Percentiles rank a stretch among this genome's conserved stretches.
Evolutionary conservation across 2,329 filamentous ascomycete species (phyloP).

Genomic region (Diaporthe vexans): DNA sequence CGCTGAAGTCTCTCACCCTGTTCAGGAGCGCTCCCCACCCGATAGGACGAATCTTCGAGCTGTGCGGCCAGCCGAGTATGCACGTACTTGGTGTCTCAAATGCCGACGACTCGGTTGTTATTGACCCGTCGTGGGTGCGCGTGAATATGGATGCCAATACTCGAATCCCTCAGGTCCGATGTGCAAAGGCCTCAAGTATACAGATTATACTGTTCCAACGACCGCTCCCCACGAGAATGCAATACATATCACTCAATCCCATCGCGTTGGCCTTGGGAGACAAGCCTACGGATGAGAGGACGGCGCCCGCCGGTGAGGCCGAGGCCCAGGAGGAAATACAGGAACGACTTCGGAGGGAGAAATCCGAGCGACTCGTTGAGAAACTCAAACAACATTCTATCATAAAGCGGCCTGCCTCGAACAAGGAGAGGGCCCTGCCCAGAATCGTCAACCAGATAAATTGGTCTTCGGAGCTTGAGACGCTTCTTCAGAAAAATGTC

Average conservation of each 20-base stretch:
- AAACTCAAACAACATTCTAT: slow-evolving; percentile 93
- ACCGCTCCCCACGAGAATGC: slow-evolving; percentile 89
- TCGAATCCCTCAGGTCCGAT: slow-evolving; percentile 79
- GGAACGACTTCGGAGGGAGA: slow-evolving; percentile 69
- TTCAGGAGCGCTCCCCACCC: slow-evolving; percentile 87
- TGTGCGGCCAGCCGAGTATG: slow-evolving; percentile 87
- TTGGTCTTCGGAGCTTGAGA: slow-evolving; percentile 91
- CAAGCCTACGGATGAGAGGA: slow-evolving; percentile 63
- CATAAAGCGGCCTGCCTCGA: slow-evolving; percentile 79
- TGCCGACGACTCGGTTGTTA: slow-evolving; percentile 62
- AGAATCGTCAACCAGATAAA: slow-evolving; percentile 95
- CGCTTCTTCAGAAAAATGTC: slow-evolving; percentile 89
- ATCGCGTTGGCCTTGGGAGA: slow-evolving; percentile 89
- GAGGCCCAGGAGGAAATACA: slow-evolving; percentile 81
- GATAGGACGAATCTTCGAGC: slow-evolving; percentile 82
- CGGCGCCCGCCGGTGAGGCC: slow-evolving; percentile 61
- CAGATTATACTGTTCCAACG: slow-evolving; percentile 93
- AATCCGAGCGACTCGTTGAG: slow-evolving; percentile 78
- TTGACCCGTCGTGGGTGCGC: slow-evolving; percentile 80
- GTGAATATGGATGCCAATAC: slow-evolving; percentile 66
- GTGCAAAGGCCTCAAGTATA: slow-evolving; percentile 78
- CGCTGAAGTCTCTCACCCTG: slow-evolving; percentile 85
- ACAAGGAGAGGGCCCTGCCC: slow-evolving; percentile 85
- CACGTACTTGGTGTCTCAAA: slow-evolving; percentile 91
- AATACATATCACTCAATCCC: slow-evolving; percentile 92